Base-by-base conservation (phyloP, 345 rosid species). In the Corchorus olitorius region DNA sequence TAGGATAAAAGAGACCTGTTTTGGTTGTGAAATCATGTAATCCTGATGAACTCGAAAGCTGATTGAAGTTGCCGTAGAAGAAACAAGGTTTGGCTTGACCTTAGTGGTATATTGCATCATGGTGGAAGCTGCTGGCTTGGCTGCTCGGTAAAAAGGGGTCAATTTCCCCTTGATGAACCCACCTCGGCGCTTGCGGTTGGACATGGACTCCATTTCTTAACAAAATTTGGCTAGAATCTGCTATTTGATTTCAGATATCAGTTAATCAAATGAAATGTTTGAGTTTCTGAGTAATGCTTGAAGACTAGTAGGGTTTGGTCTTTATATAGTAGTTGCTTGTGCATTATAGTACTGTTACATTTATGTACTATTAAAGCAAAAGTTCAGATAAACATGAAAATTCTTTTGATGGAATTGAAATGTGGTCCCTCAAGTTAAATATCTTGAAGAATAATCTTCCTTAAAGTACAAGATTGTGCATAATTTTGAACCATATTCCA, bases 121-220 rank as follows among this genome's bases (percentile, higher is more conserved):
- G 27, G 72, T 34, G 3, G 52, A 7, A 4, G 62, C 39, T 3
- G 85, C 35, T 10, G 84, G 22, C 77, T 85, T 86, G 17, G 81
- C 63, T 13, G 84, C 67, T 69, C 76, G 73, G 72, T 86, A 79
- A 48, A 90, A 82, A 11, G 86, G 84, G 66, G 79, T 72, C 76
- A 88, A 14, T 77, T 87, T 88, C 16, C 81, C 81, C 86, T 88
- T 88, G 69, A 86, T 62, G 83, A 86, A 83, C 59, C 92, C 27
- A 1, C 27, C 94, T 78, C 83, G 74, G 65, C 86, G 86, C 81
- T 85, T 85, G 49, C 84, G 73, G 80, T 54, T 74, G 50, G 43
- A 33, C 17, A 17, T 17, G 0, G 89, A 68, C 61, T 88, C 93
- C 93, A 87, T 89, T 27, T 45, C 8, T 37, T 69, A 49, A 45